These are phyloP conservation scores for Phylloporus rhodoxanthus DNA, from an alignment of 768 basidiomycete genomes.

Conservation along the genomic window DNA sequence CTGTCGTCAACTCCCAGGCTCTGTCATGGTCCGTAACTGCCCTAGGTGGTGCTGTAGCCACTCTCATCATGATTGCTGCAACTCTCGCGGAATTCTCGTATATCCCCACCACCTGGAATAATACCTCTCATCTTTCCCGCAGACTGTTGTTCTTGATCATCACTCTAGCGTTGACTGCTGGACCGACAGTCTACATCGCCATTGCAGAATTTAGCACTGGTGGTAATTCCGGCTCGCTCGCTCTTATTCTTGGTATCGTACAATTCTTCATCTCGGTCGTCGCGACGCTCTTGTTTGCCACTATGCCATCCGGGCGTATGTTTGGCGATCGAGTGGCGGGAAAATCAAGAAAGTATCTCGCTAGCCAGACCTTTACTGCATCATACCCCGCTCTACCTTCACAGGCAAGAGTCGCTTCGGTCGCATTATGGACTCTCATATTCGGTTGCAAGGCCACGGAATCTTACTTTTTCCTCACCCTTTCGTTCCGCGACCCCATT, in stretches of 20 bases:
- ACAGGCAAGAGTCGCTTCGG: constrained; percentile 68
- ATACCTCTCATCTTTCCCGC: constrained; percentile 91
- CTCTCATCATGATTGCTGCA: constrained; percentile 91
- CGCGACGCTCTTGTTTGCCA: constrained; percentile 80
- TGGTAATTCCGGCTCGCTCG: constrained; percentile 58
- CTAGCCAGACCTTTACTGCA: constrained; percentile 97
- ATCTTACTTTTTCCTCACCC: constrained; percentile 96
- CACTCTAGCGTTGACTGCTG: constrained; percentile 85
- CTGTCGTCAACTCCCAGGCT: constrained; percentile 57
- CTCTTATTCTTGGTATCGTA: constrained; percentile 91
- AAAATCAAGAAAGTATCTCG: constrained; percentile 94
- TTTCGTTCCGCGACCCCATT: constrained; percentile 91
- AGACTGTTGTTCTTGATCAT: constrained; percentile 85
- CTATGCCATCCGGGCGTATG: constrained; percentile 96
- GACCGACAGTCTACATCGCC: constrained; percentile 92
- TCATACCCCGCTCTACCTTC: constrained; percentile 73
- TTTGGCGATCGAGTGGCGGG: constrained; percentile 97
- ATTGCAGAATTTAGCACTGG: constrained; percentile 62
- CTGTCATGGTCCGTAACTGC: constrained; percentile 92
- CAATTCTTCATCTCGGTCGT: constrained; percentile 92
- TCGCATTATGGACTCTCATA: constrained; percentile 83
- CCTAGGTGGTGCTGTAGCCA: constrained; percentile 93
- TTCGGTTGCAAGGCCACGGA: constrained; percentile 96
- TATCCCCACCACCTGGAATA: constrained; percentile 98
- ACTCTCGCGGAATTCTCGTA: constrained; percentile 95